Evolutionary conservation across 345 rosid genomes (phyloP).

Genomic region (Geranium rotundifolium): DNA sequence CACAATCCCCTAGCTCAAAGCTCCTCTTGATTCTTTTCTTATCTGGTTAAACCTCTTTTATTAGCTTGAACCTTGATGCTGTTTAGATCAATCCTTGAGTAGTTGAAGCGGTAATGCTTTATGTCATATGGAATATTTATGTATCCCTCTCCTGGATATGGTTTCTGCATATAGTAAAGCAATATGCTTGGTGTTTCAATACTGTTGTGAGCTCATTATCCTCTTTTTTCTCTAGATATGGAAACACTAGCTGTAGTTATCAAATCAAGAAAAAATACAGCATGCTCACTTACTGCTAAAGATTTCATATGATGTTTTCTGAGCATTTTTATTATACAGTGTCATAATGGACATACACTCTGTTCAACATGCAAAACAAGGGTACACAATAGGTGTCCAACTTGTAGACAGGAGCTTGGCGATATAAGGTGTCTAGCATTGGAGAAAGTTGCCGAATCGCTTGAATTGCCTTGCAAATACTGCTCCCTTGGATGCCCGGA

Average conservation of each 20-base stretch:
- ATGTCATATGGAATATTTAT: too few species aligned
- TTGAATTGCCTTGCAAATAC: conserved; percentile 82
- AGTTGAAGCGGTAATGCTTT: too few species aligned
- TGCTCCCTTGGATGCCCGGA: conserved; percentile 74
- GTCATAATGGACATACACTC: conserved; percentile 94
- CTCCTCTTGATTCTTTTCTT: too few species aligned
- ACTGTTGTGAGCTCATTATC: too few species aligned
- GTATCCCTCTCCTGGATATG: too few species aligned
- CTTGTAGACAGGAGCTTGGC: conserved; percentile 98
- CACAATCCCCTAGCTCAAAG: too few species aligned
- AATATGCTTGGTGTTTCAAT: too few species aligned
- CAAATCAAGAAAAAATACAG: background rate
- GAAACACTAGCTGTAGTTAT: background rate
- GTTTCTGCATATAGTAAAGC: too few species aligned
- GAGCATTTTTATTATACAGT: conserved; percentile 32
- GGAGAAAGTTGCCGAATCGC: conserved; percentile 92
- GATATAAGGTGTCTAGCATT: conserved; percentile 86
- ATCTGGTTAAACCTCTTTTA: too few species aligned
- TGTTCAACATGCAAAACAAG: conserved; percentile 87
- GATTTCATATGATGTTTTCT: background rate
- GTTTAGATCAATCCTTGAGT: too few species aligned
- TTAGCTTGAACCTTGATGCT: too few species aligned
- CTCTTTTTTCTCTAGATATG: too few species aligned
- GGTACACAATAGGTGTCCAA: conserved; percentile 88
- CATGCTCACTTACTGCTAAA: background rate